A percentile compares a stretch with the other conserved stretches of the same genome.
Conservation (phyloP, 371 early-diverging fungal species). For the Syncephalastrum racemosum region DNA sequence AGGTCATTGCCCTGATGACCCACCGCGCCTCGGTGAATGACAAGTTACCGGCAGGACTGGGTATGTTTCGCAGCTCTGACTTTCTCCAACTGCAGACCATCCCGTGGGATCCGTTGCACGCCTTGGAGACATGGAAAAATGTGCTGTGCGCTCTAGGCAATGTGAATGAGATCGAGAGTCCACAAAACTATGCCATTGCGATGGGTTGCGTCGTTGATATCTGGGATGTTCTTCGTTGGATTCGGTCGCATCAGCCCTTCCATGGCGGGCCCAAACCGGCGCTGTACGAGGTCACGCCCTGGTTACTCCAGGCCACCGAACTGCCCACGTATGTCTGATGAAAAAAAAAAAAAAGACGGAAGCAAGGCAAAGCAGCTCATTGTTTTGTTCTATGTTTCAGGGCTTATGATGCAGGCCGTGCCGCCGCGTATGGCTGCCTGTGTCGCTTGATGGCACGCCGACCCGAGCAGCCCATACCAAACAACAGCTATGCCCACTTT, state of each 20-base stretch:
- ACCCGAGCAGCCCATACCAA: constrained; percentile 61
- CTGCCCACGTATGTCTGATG: constrained; percentile 43
- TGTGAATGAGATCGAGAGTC: constrained; percentile 58
- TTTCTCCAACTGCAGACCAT: constrained; percentile 41
- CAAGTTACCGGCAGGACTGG: constrained; percentile 34
- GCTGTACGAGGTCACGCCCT: constrained; percentile 64
- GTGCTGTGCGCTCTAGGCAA: constrained; percentile 71
- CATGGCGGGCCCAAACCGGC: constrained; percentile 54
- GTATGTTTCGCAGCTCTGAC: constrained; percentile 43
- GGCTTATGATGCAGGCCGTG: constrained; percentile 55
- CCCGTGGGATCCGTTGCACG: constrained; percentile 39
- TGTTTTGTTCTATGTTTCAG: constrained; percentile 23
- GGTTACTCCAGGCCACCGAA: constrained; percentile 69
- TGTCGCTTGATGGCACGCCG: constrained; percentile 75
- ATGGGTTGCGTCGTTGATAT: constrained; percentile 68
- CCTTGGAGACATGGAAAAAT: constrained; percentile 65
- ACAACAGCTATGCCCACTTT: constrained; percentile 63
- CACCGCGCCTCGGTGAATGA: constrained; percentile 36
- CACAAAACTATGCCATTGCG: constrained; percentile 68
- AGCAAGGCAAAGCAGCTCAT: not conserved
- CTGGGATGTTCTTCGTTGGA: constrained; percentile 63
- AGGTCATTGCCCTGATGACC: constrained; percentile 30
- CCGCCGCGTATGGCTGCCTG: constrained; percentile 64
- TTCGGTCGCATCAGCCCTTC: constrained; percentile 60
- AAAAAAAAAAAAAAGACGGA: not conserved